Percentiles rank a stretch among this genome's conserved stretches.
Conservation (phyloP, 768 basidiomycete species). For the Cystoderma amianthinum region DNA sequence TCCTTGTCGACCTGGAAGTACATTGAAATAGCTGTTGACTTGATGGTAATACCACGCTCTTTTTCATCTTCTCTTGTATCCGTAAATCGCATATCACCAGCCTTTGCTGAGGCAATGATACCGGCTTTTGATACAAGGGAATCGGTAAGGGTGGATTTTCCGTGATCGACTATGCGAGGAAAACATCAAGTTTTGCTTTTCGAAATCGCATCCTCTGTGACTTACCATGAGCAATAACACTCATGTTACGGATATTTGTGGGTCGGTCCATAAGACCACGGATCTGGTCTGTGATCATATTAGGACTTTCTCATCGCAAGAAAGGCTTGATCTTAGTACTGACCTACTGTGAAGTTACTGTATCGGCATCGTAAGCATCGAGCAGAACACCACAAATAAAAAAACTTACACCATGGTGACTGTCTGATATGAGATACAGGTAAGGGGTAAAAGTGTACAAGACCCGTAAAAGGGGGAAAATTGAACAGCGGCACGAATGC, state of each 20-base stretch:
- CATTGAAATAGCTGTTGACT: constrained; percentile 99
- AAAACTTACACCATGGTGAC: constrained; percentile 77
- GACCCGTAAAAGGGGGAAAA: constrained; percentile 22
- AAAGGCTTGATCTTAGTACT: constrained; percentile 20
- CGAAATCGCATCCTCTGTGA: constrained; percentile 7
- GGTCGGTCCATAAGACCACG: constrained; percentile 83
- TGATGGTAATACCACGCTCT: constrained; percentile 99
- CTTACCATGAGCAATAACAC: constrained; percentile 87
- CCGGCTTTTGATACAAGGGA: constrained; percentile 99
- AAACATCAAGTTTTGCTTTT: neutral
- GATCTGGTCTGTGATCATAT: constrained; percentile 60
- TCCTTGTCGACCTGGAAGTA: constrained; percentile 96
- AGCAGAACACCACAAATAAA: constrained; percentile 7
- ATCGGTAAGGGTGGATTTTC: constrained; percentile 99
- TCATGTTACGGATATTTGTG: constrained; percentile 94
- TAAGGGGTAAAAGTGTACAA: constrained; percentile 15
- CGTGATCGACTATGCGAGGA: constrained; percentile 81
- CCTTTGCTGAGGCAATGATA: constrained; percentile 93
- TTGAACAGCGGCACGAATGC: constrained; percentile 20
- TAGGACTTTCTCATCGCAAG: constrained; percentile 9
- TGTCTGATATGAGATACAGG: constrained; percentile 32
- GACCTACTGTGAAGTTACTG: constrained; percentile 88
- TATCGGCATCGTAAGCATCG: constrained; percentile 17
- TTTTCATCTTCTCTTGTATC: constrained; percentile 98
- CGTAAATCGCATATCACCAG: constrained; percentile 95